A percentile compares a stretch with the other conserved stretches of the same genome.
Evolutionary conservation across 164 flowering plant species (phyloP).

Genomic region (Taxillus chinensis): DNA sequence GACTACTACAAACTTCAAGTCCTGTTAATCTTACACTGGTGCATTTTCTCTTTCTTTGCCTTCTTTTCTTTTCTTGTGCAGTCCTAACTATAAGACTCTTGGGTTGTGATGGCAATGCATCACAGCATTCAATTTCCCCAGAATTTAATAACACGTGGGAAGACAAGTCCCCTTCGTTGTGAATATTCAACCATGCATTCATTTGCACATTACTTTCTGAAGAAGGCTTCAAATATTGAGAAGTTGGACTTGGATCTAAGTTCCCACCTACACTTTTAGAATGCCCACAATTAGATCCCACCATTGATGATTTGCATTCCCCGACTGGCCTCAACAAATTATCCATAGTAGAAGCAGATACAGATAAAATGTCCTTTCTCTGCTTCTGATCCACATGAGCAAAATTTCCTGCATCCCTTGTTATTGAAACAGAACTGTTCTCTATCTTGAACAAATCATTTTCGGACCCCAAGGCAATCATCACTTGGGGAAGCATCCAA

Average conservation of each 20-base stretch:
- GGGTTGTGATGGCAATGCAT: conserved; percentile 18
- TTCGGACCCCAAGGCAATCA: conserved; percentile 18
- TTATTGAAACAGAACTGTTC: conserved; percentile 14
- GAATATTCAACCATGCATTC: conserved; percentile 5
- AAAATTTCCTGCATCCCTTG: conserved; percentile 20
- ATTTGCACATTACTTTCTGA: conserved; percentile 12
- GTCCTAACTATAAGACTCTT: conserved; percentile 39
- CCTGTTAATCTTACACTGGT: conserved; percentile 27
- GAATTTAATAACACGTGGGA: conserved; percentile 20
- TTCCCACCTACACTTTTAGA: conserved; percentile 16
- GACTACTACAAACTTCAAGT: conserved; percentile 73
- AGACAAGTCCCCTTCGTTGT: conserved; percentile 13
- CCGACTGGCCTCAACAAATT: conserved; percentile 19
- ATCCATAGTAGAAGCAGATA: conserved; percentile 15
- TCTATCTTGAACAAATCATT: conserved; percentile 23
- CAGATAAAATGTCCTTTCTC: conserved; percentile 17
- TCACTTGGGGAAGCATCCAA: conserved; percentile 25
- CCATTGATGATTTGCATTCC: conserved; percentile 17
- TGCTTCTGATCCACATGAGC: conserved; percentile 14
- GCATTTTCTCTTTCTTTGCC: conserved; percentile 47
- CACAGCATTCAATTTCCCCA: conserved; percentile 18
- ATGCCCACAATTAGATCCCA: conserved; percentile 15
- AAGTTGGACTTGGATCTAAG: conserved; percentile 13
- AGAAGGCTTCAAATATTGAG: conserved; percentile 10
- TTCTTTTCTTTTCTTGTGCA: conserved; percentile 43